Percentiles rank a stretch among this genome's conserved stretches.
These are phyloP conservation scores for Fraxinus greggii DNA, from an alignment of 305 asterid species.

Conservation along the genomic window DNA sequence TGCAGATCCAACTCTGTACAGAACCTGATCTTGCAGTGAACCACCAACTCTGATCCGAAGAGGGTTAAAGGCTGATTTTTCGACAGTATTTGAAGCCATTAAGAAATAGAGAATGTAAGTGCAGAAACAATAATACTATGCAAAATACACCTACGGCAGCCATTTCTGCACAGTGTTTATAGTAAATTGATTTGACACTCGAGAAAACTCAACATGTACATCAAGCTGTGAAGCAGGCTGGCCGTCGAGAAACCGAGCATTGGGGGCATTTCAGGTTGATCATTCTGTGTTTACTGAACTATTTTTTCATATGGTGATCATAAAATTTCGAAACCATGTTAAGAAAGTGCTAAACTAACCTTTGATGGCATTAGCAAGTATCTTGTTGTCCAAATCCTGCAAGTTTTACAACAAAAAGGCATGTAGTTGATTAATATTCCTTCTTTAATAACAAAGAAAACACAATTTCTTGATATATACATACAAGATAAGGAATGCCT, in stretches of 20 bases:
- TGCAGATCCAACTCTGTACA: conserved; percentile 50
- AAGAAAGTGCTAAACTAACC: conserved; percentile 38
- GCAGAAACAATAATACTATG: background rate
- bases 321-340: background rate
- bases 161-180: background rate
- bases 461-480: background rate
- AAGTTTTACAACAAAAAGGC: background rate
- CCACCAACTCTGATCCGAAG: conserved; percentile 77
- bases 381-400: conserved; percentile 71
- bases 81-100: background rate
- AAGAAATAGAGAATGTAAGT: background rate
- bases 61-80: conserved; percentile 50
- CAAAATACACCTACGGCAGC: background rate
- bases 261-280: background rate
- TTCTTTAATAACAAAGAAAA: background rate
- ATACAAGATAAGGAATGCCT: conserved; percentile 64
- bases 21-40: conserved; percentile 72
- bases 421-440: background rate
- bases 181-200: background rate
- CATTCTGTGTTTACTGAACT: background rate
- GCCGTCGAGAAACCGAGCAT: background rate
- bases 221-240: background rate
- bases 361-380: conserved; percentile 65
- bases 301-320: background rate
- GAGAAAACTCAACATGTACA: background rate